phyloP scores from a whole-genome alignment of 495 filamentous ascomycete species.

The Daldinia caldariorum region DNA sequence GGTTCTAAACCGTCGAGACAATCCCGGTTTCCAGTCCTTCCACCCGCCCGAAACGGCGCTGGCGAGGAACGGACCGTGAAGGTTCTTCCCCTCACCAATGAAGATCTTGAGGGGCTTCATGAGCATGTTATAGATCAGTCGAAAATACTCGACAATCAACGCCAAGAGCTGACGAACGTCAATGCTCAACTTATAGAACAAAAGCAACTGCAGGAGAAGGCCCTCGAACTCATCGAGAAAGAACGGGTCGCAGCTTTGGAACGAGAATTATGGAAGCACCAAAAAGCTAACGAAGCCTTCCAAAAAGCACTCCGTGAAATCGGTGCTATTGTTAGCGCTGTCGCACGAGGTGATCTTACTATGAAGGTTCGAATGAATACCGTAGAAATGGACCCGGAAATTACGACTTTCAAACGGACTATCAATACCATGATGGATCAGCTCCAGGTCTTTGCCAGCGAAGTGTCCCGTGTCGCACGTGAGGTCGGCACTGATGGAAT shows the following conservation, averaged over 20 bases:
- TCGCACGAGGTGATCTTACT: constrained; percentile 94
- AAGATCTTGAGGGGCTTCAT: constrained; percentile 74
- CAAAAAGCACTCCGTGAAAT: constrained; percentile 97
- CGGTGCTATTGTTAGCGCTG: constrained; percentile 94
- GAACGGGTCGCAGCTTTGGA: constrained; percentile 71
- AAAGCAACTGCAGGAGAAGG: constrained; percentile 70
- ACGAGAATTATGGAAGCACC: constrained; percentile 92
- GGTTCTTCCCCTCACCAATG: constrained; percentile 65
- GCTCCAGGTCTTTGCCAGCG: constrained; percentile 94
- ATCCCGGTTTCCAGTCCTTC: constrained; percentile 39
- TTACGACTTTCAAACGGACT: constrained; percentile 97
- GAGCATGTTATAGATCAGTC: constrained; percentile 83
- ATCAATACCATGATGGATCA: constrained; percentile 99
- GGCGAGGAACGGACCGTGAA: constrained; percentile 42
- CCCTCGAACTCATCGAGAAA: constrained; percentile 63
- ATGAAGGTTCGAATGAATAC: constrained; percentile 98
- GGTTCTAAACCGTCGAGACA: constrained; percentile 25
- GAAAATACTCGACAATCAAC: constrained; percentile 77
- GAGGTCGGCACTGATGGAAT: constrained; percentile 98
- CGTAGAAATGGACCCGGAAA: constrained; percentile 98
- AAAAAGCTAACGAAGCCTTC: constrained; percentile 98
- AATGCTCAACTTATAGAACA: constrained; percentile 74
- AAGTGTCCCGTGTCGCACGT: constrained; percentile 94
- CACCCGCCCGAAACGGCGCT: constrained; percentile 49
- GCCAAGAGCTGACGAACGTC: constrained; percentile 73